Evolutionary conservation across 805 yeast species (phyloP).

Genomic region (Candida coleopterorum): DNA sequence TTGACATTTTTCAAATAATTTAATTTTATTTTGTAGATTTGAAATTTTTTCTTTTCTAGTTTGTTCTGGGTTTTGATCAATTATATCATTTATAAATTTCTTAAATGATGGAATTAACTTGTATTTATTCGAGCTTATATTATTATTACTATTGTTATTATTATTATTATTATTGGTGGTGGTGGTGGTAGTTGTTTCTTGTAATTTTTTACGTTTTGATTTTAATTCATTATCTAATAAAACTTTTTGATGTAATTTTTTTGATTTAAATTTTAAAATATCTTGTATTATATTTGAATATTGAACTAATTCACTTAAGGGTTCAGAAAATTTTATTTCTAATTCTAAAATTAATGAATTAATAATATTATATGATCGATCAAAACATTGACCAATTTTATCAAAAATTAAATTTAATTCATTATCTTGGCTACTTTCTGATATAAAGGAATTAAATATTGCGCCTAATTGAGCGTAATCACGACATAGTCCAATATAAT

Average conservation of each 20-base stretch:
- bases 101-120: slow-evolving; percentile 50
- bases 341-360: slow-evolving; percentile 48
- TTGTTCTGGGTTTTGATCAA: slow-evolving; percentile 65
- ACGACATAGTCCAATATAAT: slow-evolving; percentile 53
- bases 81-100: slow-evolving; percentile 47
- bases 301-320: slow-evolving; percentile 68
- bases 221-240: slow-evolving; percentile 28
- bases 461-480: slow-evolving; percentile 75
- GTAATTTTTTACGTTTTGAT: slow-evolving; percentile 27
- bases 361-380: slow-evolving; percentile 54
- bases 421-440: slow-evolving; percentile 23
- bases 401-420: slow-evolving; percentile 48
- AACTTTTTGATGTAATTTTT: slow-evolving; percentile 29
- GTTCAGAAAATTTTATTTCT: slow-evolving; percentile 60
- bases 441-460: slow-evolving; percentile 43
- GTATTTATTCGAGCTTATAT: no score
- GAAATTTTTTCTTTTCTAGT: slow-evolving; percentile 51
- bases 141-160: no score
- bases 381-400: slow-evolving; percentile 81
- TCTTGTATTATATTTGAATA: slow-evolving; percentile 52
- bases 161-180: no score
- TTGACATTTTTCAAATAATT: slow-evolving; percentile 49
- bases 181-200: slow-evolving; percentile 12
- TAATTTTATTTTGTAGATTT: slow-evolving; percentile 47
- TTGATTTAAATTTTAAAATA: slow-evolving; percentile 54